These are phyloP conservation scores for Cerrena zonata DNA, from an alignment of 1,284 basidiomycete species.

Conservation along the genomic window DNA sequence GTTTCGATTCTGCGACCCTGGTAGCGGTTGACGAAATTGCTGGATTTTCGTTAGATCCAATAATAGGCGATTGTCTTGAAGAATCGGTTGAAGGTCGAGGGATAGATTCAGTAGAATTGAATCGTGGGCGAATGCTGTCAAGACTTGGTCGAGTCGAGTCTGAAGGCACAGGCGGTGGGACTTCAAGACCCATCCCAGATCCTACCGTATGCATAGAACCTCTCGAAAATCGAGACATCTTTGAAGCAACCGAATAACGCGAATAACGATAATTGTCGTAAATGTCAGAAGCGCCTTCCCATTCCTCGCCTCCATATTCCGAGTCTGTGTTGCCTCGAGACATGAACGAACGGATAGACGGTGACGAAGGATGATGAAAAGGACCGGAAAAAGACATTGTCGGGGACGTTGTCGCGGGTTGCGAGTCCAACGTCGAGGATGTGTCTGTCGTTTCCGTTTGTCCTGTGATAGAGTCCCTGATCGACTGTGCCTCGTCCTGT, in stretches of 20 bases:
- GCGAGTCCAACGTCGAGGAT: not conserved
- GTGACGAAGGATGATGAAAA: conserved; percentile 1
- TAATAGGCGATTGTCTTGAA: not conserved
- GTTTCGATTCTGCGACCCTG: not conserved
- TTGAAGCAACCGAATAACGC: conserved; percentile 48
- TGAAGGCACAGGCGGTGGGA: conserved; percentile 31
- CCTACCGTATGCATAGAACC: conserved; percentile 22
- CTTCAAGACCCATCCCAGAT: conserved; percentile 17
- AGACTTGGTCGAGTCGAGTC: conserved; percentile 20
- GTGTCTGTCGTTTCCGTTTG: not conserved
- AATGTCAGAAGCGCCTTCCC: conserved; percentile 61
- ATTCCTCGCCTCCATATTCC: conserved; percentile 41
- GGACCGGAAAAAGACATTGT: not conserved
- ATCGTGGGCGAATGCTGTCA: conserved; percentile 11
- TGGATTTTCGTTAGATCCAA: not conserved
- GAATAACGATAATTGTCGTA: conserved; percentile 75
- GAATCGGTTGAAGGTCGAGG: not conserved
- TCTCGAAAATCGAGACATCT: conserved; percentile 30
- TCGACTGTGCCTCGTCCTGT: not conserved
- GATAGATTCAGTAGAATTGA: not conserved
- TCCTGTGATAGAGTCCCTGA: not conserved
- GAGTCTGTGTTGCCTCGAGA: conserved; percentile 18
- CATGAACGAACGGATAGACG: conserved; percentile 7
- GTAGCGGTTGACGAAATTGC: not conserved
- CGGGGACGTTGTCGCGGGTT: not conserved